Percentiles rank a stretch among this genome's conserved stretches.
Conservation (phyloP, 257 asterid genomes). For the Salvia hispanica region DNA sequence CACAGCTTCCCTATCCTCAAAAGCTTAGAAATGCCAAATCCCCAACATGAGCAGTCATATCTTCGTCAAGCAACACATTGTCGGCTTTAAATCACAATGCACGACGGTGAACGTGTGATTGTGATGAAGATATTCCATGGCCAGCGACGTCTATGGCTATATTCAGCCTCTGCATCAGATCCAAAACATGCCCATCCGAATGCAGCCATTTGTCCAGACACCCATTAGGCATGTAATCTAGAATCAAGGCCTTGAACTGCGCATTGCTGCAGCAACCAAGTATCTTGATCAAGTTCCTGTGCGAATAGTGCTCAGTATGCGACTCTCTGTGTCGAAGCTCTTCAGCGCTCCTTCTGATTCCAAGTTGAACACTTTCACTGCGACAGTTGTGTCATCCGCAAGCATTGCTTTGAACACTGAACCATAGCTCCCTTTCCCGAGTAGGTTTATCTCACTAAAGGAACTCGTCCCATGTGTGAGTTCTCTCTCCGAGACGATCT, state of each 20-base stretch:
- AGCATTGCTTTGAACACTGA: slow-evolving; percentile 10
- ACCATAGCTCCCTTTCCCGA: neutral
- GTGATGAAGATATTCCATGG: slow-evolving; percentile 6
- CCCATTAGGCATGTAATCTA: slow-evolving; percentile 11
- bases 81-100: slow-evolving; percentile 8
- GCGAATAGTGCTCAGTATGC: neutral
- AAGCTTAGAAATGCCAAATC: slow-evolving; percentile 12
- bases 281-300: neutral
- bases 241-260: neutral
- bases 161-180: neutral
- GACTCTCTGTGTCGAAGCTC: neutral
- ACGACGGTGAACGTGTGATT: neutral
- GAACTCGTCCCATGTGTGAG: neutral
- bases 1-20: neutral
- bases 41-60: slow-evolving; percentile 1
- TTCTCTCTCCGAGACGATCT: neutral
- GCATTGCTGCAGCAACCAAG: neutral
- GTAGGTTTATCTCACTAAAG: neutral
- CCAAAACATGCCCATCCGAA: neutral
- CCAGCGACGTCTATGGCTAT: slow-evolving; percentile 1
- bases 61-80: slow-evolving; percentile 9
- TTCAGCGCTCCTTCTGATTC: neutral
- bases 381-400: neutral
- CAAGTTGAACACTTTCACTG: slow-evolving; percentile 15
- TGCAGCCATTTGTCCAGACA: slow-evolving; percentile 14